These are phyloP conservation scores for Medicago arabica DNA, from an alignment of 306 rosid species.

Conservation along the genomic window DNA sequence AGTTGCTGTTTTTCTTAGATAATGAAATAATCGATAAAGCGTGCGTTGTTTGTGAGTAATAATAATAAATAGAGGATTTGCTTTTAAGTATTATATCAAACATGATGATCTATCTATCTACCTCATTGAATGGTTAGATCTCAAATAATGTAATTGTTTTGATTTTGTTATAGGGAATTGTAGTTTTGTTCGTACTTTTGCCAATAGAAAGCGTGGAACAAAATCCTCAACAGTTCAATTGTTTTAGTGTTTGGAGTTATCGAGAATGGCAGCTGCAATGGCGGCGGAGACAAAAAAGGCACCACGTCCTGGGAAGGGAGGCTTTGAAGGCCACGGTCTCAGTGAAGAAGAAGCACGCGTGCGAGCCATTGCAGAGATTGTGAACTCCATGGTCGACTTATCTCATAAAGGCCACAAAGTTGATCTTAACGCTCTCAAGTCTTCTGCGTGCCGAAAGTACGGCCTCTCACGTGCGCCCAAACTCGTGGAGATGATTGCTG, in stretches of 20 bases:
- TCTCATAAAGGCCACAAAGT: conserved; percentile 85
- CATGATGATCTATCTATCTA: not conserved
- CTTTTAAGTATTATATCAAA: not conserved
- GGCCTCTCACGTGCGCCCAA: conserved; percentile 96
- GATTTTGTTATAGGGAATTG: not conserved
- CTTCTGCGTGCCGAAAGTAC: conserved; percentile 94
- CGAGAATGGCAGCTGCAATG: conserved; percentile 29
- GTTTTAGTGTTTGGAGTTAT: not conserved
- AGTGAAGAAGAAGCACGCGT: conserved; percentile 93
- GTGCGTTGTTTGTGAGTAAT: not conserved
- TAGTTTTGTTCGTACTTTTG: not conserved
- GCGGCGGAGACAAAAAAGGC: conserved; percentile 64
- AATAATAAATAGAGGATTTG: not conserved
- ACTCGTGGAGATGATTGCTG: conserved; percentile 97
- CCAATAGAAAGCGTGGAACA: not conserved
- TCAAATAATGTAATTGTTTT: not conserved
- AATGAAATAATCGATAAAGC: not conserved
- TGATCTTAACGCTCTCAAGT: conserved; percentile 86
- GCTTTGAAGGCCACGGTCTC: conserved; percentile 82
- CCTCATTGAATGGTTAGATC: not conserved
- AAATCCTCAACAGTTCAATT: not conserved
- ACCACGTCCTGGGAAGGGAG: conserved; percentile 90
- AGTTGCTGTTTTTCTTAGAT: too few relatives aligned
- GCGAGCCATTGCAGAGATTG: conserved; percentile 94
- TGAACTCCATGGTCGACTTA: conserved; percentile 86